Percentiles rank a stretch among this genome's conserved stretches.
These are phyloP conservation scores for Dactylellina cionopaga DNA, from an alignment of 2,329 filamentous ascomycete species.

Conservation along the genomic window DNA sequence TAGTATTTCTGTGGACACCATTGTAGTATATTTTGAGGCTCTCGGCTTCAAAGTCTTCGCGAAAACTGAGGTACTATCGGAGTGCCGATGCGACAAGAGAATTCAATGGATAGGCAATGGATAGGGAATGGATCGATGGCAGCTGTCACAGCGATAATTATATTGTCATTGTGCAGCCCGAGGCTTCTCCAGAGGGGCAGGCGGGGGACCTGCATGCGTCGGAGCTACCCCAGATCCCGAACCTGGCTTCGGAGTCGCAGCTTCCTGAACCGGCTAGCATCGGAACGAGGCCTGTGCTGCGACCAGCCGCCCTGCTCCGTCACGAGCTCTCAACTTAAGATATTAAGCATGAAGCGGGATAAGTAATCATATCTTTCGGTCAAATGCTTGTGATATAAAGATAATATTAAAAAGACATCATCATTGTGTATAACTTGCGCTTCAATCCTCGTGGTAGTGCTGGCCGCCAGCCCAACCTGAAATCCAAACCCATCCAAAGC, in stretches of 20 bases:
- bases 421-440: slow-evolving; percentile 2
- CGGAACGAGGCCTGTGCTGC: slow-evolving; percentile 40
- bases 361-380: background rate
- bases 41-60: background rate
- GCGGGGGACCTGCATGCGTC: slow-evolving; percentile 25
- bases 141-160: slow-evolving; percentile 1
- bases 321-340: slow-evolving; percentile 11
- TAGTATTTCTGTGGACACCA: slow-evolving; percentile 33
- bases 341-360: too few relatives aligned
- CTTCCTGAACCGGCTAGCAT: slow-evolving; percentile 52
- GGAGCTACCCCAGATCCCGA: slow-evolving; percentile 51
- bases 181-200: slow-evolving; percentile 31
- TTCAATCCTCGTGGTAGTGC: slow-evolving; percentile 10
- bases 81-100: slow-evolving; percentile 1
- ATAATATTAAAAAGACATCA: background rate
- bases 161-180: slow-evolving; percentile 11
- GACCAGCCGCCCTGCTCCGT: background rate
- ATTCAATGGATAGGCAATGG: background rate
- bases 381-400: slow-evolving; percentile 8
- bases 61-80: too few relatives aligned
- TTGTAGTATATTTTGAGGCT: background rate
- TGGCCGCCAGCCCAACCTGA: too few relatives aligned
- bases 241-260: slow-evolving; percentile 39
- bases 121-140: background rate
- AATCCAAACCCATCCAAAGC: background rate